Conservation (phyloP, 176 grass and related monocot genomes). For the Aegilops longissima region DNA sequence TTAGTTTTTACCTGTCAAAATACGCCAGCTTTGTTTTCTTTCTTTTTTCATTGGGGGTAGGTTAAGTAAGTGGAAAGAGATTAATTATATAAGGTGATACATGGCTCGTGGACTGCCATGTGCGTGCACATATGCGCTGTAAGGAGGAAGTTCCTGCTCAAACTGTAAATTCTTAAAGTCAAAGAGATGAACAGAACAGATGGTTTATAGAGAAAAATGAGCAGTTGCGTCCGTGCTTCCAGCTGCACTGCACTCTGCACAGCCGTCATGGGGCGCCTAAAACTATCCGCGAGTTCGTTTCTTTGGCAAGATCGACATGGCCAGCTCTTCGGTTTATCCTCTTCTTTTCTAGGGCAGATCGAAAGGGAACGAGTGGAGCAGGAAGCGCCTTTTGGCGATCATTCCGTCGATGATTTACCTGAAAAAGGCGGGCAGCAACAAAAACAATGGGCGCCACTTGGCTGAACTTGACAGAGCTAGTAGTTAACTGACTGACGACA, state of each 20-base stretch:
- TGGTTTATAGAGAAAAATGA: slow-evolving; percentile 28
- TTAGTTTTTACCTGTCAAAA: slow-evolving; percentile 29
- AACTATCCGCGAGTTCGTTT: neutral
- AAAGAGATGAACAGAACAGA: slow-evolving; percentile 32
- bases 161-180: slow-evolving; percentile 44
- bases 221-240: slow-evolving; percentile 14
- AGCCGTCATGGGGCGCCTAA: neutral
- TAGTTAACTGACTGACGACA: neutral
- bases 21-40: slow-evolving; percentile 17
- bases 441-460: neutral
- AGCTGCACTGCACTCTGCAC: neutral
- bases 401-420: neutral
- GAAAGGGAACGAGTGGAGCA: neutral
- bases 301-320: neutral
- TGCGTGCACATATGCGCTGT: slow-evolving; percentile 27
- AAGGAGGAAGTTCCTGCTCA: slow-evolving; percentile 13
- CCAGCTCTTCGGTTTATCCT: neutral
- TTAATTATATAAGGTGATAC: slow-evolving; percentile 18
- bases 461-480: neutral
- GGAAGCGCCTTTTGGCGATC: slow-evolving; percentile 5
- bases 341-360: neutral
- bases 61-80: slow-evolving; percentile 34
- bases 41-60: slow-evolving; percentile 11
- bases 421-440: neutral
- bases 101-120: neutral